A percentile compares a stretch with the other conserved stretches of the same genome.
Conservation (phyloP, 1,284 basidiomycete genomes). For the Rhodotorula glutinis region DNA sequence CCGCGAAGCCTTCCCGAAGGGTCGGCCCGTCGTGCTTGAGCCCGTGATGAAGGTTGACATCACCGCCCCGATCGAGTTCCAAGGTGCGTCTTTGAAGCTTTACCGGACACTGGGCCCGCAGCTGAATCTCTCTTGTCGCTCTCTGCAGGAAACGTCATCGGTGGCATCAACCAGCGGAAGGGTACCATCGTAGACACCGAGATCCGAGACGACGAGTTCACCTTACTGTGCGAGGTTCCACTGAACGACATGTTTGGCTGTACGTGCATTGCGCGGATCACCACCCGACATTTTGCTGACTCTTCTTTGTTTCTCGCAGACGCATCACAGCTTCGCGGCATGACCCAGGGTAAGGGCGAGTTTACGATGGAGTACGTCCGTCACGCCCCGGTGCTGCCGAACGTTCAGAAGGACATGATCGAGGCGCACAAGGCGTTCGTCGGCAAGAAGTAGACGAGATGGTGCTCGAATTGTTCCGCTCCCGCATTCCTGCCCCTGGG, state of each 20-base stretch:
- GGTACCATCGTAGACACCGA: slow-evolving; percentile 96
- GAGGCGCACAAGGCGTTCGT: slow-evolving; percentile 55
- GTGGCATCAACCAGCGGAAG: slow-evolving; percentile 85
- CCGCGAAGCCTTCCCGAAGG: slow-evolving; percentile 79
- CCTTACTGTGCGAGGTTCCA: slow-evolving; percentile 83
- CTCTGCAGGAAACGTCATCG: slow-evolving; percentile 72
- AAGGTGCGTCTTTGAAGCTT: slow-evolving; percentile 59
- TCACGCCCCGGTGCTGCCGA: slow-evolving; percentile 82
- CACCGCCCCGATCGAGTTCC: slow-evolving; percentile 93
- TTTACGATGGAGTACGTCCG: slow-evolving; percentile 41
- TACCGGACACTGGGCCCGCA: not conserved
- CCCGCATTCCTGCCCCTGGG: no score
- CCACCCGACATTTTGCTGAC: no score
- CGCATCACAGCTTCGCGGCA: slow-evolving; percentile 78
- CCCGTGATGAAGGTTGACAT: slow-evolving; percentile 99
- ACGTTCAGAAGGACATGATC: slow-evolving; percentile 78
- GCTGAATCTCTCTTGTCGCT: not conserved
- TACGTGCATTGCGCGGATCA: not conserved
- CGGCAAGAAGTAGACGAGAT: slow-evolving; percentile 18
- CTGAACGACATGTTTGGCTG: slow-evolving; percentile 99
- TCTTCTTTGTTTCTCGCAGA: slow-evolving; percentile 46
- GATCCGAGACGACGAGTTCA: slow-evolving; percentile 96
- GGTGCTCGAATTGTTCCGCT: no score
- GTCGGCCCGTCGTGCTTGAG: slow-evolving; percentile 81
- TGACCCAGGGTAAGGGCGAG: slow-evolving; percentile 85